Conservation (phyloP, 164 flowering plant genomes). For the Kingdonia uniflora region DNA sequence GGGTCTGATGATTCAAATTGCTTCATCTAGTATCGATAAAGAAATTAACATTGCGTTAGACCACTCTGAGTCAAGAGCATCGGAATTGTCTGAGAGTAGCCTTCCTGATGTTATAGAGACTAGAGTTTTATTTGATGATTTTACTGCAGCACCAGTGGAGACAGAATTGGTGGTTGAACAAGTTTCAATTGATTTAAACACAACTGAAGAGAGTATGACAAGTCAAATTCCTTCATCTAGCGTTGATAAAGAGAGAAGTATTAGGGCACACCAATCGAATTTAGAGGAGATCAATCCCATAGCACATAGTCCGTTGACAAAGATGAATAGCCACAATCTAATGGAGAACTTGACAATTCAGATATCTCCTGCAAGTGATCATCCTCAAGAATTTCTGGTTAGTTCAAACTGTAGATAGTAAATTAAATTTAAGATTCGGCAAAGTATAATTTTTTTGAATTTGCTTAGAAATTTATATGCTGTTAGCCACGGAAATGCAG, state of each 20-base stretch:
- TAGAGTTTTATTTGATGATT: slow-evolving; percentile 3
- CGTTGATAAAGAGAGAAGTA: slow-evolving; percentile 9
- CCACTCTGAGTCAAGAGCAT: too few species aligned
- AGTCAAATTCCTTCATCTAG: slow-evolving; percentile 8
- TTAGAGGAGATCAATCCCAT: slow-evolving; percentile 4
- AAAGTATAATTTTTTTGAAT: too few species aligned
- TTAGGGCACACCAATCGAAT: not conserved
- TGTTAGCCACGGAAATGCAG: too few species aligned
- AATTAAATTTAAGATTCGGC: not conserved
- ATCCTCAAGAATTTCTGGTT: slow-evolving; percentile 28
- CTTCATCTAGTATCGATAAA: slow-evolving; percentile 11
- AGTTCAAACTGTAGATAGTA: slow-evolving; percentile 1
- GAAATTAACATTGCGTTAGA: not conserved
- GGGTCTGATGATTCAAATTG: not conserved
- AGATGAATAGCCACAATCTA: not conserved
- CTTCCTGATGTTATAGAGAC: slow-evolving; percentile 7
- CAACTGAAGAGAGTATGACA: too few species aligned
- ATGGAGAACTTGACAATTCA: not conserved
- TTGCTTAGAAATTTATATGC: too few species aligned
- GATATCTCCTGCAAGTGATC: slow-evolving; percentile 12
- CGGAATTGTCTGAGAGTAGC: slow-evolving; percentile 1
- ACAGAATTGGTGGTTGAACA: too few species aligned
- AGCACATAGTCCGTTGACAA: not conserved
- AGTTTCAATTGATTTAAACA: too few species aligned
- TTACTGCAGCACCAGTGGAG: slow-evolving; percentile 3